Evolutionary conservation across 176 grass and related monocot genomes (phyloP), one percentile per base, ranked within the genome.

Genomic region (Dendrocalamus sinicus): DNA sequence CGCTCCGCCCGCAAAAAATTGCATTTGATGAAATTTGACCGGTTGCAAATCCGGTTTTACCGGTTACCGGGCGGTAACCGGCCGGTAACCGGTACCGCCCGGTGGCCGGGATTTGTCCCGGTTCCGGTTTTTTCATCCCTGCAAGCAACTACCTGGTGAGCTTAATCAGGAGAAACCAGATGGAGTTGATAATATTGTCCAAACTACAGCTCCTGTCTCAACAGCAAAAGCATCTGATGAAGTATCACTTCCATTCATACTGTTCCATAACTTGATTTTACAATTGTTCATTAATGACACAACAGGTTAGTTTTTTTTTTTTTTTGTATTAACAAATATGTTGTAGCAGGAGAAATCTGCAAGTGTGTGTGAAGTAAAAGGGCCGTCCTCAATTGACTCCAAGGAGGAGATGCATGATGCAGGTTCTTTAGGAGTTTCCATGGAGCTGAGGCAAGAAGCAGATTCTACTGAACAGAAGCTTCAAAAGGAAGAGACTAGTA

Each of bases 161-260:
- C 69, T 61, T 68, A 19, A 76, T 79, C 59, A 64, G 62, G 76
- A 51, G 32, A 28, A 46, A 30, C 17, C 32, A 48, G 19, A 71
- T 9, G 55, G 23, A 61, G 9, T 51, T 10, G 40, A 78, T 47
- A 65, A 10, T 47, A 10, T 39, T 58, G 24, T 22, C 26, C 40
- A 72, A 53, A 48, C 14, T 35, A 47, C 15, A 44, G 46, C 61
- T 52, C 48, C 48, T 84, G 58, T 51, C 43, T 8, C 65, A 72
- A 58, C 10, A 72, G n/a, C 12, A 78, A 47, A 85, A 89, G 47
- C 52, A 41, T 80, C 80, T 75, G 73, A 86, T 9, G 57, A 83
- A 85, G 83, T 65, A 2, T 26, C 6, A 23, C 45, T 77, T 52
- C 2, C 22, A 30, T 76, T 26, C 17, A 35, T 76, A 63, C 1